These are phyloP conservation scores for Rhizophora mangle DNA, from an alignment of 345 rosid genomes.

Conservation along the genomic window DNA sequence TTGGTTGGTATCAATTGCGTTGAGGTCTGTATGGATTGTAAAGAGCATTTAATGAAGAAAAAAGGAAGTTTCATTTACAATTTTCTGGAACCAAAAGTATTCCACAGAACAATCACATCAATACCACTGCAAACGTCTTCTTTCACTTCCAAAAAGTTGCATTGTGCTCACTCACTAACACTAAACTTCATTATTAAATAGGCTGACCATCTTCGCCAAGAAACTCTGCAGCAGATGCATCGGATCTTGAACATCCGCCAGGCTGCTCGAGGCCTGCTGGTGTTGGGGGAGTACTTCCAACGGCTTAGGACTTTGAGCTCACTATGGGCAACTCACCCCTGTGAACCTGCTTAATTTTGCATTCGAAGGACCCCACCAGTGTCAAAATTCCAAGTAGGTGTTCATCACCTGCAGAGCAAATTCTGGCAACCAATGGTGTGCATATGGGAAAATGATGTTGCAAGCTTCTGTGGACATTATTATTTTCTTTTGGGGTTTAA, in stretches of 20 bases:
- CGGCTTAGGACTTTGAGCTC: constrained; percentile 68
- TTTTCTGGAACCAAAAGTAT: no score
- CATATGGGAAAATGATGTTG: constrained; percentile 14
- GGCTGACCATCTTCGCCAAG: constrained; percentile 94
- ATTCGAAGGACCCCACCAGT: not conserved
- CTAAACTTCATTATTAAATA: constrained; percentile 18
- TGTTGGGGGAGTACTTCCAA: constrained; percentile 79
- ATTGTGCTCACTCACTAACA: not conserved
- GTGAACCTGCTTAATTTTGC: constrained; percentile 46
- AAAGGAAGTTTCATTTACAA: no score
- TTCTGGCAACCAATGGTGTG: constrained; percentile 19
- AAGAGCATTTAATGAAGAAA: no score
- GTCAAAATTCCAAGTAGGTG: not conserved
- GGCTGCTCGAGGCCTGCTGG: constrained; percentile 79
- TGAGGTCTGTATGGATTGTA: no score
- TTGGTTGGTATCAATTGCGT: no score
- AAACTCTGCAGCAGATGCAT: constrained; percentile 77
- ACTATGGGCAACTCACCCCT: constrained; percentile 38
- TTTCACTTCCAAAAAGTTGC: not conserved
- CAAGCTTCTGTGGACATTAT: constrained; percentile 16
- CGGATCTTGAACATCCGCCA: constrained; percentile 66
- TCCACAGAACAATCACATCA: not conserved
- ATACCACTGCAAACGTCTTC: not conserved
- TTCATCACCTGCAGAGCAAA: constrained; percentile 1
- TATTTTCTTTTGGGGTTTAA: no score